These are phyloP conservation scores for Botrytis hyacinthi DNA, from an alignment of 2,329 filamentous ascomycete species.

Conservation along the genomic window DNA sequence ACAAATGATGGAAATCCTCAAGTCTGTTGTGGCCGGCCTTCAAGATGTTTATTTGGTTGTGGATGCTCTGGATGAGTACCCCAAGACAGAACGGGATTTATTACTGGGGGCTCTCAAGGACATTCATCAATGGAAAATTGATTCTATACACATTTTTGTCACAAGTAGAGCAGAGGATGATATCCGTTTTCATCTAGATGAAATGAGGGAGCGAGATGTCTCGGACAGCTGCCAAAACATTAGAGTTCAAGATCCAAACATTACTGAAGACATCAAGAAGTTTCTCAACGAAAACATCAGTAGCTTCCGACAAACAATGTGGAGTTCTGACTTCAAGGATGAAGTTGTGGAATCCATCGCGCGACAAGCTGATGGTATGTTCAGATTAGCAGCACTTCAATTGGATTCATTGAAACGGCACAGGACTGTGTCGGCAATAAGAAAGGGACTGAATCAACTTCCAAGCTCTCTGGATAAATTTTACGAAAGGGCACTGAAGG, in stretches of 20 bases:
- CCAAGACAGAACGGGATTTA: not conserved
- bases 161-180: not conserved
- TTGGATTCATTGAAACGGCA: slow-evolving; percentile 17
- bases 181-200: not conserved
- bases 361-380: slow-evolving; percentile 20
- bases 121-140: not conserved
- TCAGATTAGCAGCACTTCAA: slow-evolving; percentile 27
- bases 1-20: not conserved
- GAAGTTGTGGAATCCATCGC: not conserved
- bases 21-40: not conserved
- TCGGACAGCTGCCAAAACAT: not conserved
- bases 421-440: not conserved
- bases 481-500: slow-evolving; percentile 21
- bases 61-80: not conserved
- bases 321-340: not conserved
- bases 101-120: not conserved
- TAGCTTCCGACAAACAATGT: too few relatives aligned
- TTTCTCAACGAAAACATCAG: not conserved
- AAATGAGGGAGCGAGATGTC: not conserved
- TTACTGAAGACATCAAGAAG: not conserved
- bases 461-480: slow-evolving; percentile 23
- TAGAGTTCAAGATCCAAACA: not conserved
- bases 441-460: slow-evolving; percentile 8
- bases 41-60: not conserved
- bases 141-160: not conserved